Evolutionary conservation across 2,329 filamentous ascomycete genomes (phyloP).

Genomic region (Septoria linicola): DNA sequence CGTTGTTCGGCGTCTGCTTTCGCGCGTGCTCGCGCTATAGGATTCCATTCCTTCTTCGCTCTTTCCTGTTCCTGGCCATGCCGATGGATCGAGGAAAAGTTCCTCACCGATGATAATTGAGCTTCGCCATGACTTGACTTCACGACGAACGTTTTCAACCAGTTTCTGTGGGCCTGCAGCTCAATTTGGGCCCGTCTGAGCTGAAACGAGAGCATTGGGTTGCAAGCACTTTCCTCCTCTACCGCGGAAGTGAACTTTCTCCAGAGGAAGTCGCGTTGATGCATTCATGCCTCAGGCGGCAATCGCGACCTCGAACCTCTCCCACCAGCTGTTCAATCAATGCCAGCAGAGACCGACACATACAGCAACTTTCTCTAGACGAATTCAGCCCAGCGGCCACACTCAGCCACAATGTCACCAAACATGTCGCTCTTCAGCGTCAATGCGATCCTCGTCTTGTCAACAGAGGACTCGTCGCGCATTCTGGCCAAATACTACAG

Average conservation of each 20-base stretch:
- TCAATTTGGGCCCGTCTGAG: slow-evolving; percentile 26
- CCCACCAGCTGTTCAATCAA: slow-evolving; percentile 19
- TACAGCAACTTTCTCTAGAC: neutral
- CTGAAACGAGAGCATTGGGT: slow-evolving; percentile 21
- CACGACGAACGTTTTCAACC: slow-evolving; percentile 27
- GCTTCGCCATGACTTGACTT: neutral
- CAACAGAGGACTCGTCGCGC: slow-evolving; percentile 82
- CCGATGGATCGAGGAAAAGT: neutral
- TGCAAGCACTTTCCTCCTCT: neutral
- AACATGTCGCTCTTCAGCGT: slow-evolving; percentile 57
- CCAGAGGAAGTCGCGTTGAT: neutral
- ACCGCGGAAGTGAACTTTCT: slow-evolving; percentile 4
- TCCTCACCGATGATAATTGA: neutral
- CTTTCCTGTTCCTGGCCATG: slow-evolving; percentile 2
- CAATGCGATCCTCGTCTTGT: slow-evolving; percentile 52
- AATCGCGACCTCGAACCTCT: neutral
- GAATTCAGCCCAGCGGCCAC: too few relatives aligned
- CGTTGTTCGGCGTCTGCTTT: slow-evolving; percentile 3
- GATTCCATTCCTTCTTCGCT: neutral
- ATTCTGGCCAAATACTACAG: slow-evolving; percentile 94
- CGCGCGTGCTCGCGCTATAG: slow-evolving; percentile 1
- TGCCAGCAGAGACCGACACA: neutral
- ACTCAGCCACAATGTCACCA: slow-evolving; percentile 46
- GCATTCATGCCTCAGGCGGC: slow-evolving; percentile 4
- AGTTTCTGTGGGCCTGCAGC: slow-evolving; percentile 28